Base-by-base conservation (phyloP, 2,329 filamentous ascomycete genomes). In the Aspergillus chevalieri region DNA sequence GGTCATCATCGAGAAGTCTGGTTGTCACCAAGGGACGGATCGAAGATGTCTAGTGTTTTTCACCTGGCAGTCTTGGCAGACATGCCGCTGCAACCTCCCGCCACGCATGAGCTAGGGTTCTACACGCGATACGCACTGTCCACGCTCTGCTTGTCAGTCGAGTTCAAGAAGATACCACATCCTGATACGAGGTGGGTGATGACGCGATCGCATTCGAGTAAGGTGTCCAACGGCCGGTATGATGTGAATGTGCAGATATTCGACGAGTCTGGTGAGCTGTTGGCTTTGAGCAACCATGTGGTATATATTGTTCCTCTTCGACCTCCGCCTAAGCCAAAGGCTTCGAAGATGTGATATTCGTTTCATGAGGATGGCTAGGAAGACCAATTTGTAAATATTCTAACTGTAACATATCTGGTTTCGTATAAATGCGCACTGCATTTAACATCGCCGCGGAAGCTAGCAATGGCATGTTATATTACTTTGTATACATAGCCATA, bases 221-320 rank as follows among this genome's bases (percentile, higher is more conserved):
- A 47, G 22, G 53, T 59, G 1, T 33, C 47, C 8, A 47, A 56
- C 21, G 55, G 54, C 30, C 52, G 57, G n/a, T 59, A 58, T n/a
- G 55, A 59, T 45, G 49, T 55, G 22, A 52, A 51, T 21, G 21
- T 59, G 8, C 50, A 59, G 42, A 52, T 60, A 21, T 9, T 52
- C 6, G 51, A 56, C 41, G 53, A 57, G 39, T 36, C 33, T 14
- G 57, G 47, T 1, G 43, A 53, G 9, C 14, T 60, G 5, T 52
- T 59, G n/a, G 55, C 54, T 2, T 51, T 60, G 43, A 58, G 58
- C 41, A 52, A 54, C 21, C 57, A 60, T 52, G 55, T 60, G 7
- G 44, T 57, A 3, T 54, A 54, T 52, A 46, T 56, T 9, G 51
- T 49, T 2, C 51, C 48, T 15, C 43, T 60, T 41, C 52, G 41